Base-by-base conservation (phyloP, 2,329 filamentous ascomycete genomes). In the Sporothrix brasiliensis region DNA sequence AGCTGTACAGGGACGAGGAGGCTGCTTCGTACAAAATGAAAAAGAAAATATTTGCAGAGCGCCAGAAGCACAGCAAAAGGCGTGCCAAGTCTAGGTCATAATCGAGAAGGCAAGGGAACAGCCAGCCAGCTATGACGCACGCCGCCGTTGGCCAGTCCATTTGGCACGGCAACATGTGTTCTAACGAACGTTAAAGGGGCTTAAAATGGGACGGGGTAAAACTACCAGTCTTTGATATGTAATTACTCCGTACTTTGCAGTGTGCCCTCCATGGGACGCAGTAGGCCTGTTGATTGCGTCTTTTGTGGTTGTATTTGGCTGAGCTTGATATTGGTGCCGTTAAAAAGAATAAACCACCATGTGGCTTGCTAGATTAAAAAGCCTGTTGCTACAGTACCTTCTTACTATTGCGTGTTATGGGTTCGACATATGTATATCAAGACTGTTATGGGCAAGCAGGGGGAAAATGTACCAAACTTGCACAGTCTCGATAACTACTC, bases 71-170 rank as follows among this genome's bases (percentile, higher is more conserved):
- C 14, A 16, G 19, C 56, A 34, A 63, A 24, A 30, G 50, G 52
- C 52, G 52, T 68, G 52, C 52, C 58, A 52, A 13, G 44, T 50
- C 14, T 30, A 65, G 27, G 47, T 19, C 50, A 30, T 56, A 21
- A 67, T 56, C 50, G 21, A 27, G 5, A 49, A 47, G 10, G 66
- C 66, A 68, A 67, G 65, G 65, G 50, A 49, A 21, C 7, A 41
- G 52, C 1, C 3, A 34, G 54, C 52, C 10, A 30, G 50, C 13
- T 16, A 44, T 13, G 13, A 66, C n/a, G 14, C 50, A n/a, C 44
- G 14, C 50, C 50, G 50, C 21, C 21, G n/a, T n/a, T 13, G 39
- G 52, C 66, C 58, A 68, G 21, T 14, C 16, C 14, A 9, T 66
- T 53, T 66, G 63, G 47, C 47, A 19, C 30, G 30, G 63, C 19